Evolutionary conservation across 257 asterid genomes (phyloP).

Genomic region (Solanum neorickii): DNA sequence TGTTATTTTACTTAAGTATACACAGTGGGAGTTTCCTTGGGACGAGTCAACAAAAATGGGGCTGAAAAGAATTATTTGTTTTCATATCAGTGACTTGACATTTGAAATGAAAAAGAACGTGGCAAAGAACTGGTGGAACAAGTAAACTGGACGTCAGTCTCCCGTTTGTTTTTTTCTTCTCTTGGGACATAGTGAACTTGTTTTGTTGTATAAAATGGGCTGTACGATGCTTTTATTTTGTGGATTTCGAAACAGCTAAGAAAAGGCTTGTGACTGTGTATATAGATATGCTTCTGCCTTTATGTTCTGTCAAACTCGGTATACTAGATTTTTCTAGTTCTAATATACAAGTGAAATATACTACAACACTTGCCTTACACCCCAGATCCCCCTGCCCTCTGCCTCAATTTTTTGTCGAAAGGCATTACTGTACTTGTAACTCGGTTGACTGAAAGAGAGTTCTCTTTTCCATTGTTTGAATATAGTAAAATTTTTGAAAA

Average conservation of each 20-base stretch:
- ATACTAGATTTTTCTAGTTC: neutral
- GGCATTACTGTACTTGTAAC: neutral
- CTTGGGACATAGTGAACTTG: neutral
- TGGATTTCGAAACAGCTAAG: neutral
- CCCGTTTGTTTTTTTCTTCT: neutral
- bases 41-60: neutral
- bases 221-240: neutral
- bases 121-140: neutral
- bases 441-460: neutral
- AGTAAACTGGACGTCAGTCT: neutral
- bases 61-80: neutral
- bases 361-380: neutral
- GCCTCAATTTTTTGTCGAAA: neutral
- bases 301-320: neutral
- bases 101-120: neutral
- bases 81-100: neutral
- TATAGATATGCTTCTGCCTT: neutral
- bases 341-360: neutral
- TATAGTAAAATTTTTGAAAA: neutral
- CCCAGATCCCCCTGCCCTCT: neutral
- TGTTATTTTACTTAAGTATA: neutral
- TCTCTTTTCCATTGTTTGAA: neutral
- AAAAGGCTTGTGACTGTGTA: neutral
- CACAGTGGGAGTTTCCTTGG: neutral
- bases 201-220: neutral